Base-by-base conservation (phyloP, 2,329 filamentous ascomycete species). In the Diatrype stigma region DNA sequence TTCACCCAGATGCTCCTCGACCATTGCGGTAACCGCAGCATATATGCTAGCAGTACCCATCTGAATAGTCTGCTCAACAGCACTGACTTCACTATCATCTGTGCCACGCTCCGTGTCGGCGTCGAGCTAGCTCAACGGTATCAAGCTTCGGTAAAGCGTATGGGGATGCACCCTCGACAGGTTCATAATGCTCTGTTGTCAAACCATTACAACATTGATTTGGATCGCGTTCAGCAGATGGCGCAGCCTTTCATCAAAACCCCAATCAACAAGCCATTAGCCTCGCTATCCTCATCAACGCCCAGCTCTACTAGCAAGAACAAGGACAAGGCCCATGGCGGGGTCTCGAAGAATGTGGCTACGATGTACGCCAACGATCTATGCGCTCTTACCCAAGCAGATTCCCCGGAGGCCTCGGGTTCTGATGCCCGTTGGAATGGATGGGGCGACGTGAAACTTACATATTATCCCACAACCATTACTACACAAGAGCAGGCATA, bases 1-100 rank as follows among this genome's bases (percentile, higher is more conserved):
- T 99, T 99, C 70, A 96, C 92, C 21, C 84, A 87, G 54, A 81
- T 96, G 68, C 78, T 99, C 28, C 74, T 97, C 47, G 90, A 97
- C 67, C 94, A 96, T 67, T 99, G 94, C 70, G 94, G 93, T 53
- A 99, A 99, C 66, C 81, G 95, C 60, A 96, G 92, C 73, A 85
- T 99, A 62, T 99, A 97, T 69, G 90, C 87, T 54, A 99, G 94
- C 75, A 97, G 93, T 67, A 80, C 86, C 58, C 89, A 95, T 62
- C 75, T 99, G 54, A 94, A 93, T 66, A 86, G 92, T 65, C 79
- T 99, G 38, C 81, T 99, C 52, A 90, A 96, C 69, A 93, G 89
- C 42, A 93, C 90, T 2, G 92, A 88, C 22, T 78, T 93, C 51
- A 82, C 85, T 26, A 79, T 99, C 46, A 78, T 99, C 49, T 84